These are phyloP conservation scores for Mikania micrantha DNA, from an alignment of 129 eudicot species.

Conservation along the genomic window DNA sequence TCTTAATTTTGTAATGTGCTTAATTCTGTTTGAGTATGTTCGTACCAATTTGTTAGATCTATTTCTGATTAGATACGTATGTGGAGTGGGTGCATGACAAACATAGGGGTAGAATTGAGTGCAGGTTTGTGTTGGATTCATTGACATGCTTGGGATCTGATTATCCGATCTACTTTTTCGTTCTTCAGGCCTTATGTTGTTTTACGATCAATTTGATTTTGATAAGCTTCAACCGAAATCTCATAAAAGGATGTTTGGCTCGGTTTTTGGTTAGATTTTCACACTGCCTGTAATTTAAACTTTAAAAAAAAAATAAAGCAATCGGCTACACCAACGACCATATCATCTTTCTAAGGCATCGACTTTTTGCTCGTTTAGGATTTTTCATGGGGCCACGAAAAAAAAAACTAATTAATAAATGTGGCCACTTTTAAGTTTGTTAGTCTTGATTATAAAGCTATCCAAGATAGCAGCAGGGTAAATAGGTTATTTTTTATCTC, in stretches of 20 bases:
- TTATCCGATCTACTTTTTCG: background rate
- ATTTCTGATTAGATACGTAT: conserved; percentile 8
- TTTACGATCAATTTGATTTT: background rate
- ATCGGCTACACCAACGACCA: no score
- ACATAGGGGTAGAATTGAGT: background rate
- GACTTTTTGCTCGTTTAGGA: background rate
- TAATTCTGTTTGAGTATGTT: background rate
- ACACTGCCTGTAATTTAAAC: background rate
- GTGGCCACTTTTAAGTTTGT: no score
- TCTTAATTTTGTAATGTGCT: background rate
- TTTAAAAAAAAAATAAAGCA: no score
- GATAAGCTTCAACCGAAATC: background rate
- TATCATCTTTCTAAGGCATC: background rate
- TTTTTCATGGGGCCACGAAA: background rate
- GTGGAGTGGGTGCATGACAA: background rate
- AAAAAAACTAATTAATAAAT: no score
- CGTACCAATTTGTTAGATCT: background rate
- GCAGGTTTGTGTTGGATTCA: conserved; percentile 1
- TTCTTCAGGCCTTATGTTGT: background rate
- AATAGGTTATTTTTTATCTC: background rate
- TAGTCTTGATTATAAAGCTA: no score
- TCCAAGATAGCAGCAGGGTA: background rate
- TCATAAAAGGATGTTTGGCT: background rate
- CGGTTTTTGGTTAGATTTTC: background rate
- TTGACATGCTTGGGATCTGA: conserved; percentile 12